These are phyloP conservation scores for Bipolaris victoriae DNA, from an alignment of 2,329 filamentous ascomycete species.

Conservation along the genomic window DNA sequence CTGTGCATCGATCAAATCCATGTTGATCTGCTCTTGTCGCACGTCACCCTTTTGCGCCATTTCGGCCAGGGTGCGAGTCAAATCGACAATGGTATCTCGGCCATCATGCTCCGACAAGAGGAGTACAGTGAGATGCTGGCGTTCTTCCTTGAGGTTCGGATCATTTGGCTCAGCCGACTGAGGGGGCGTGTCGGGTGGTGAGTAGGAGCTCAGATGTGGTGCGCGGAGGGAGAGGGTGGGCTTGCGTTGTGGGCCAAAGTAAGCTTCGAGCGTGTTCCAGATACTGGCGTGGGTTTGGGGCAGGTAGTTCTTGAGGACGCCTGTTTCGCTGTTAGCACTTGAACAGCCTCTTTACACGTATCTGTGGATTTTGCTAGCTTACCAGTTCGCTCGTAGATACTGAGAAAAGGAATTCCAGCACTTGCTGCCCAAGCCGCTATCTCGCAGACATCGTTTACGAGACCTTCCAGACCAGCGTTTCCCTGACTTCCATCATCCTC, in stretches of 20 bases:
- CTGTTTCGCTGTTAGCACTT: constrained; percentile 54
- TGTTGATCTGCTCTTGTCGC: constrained; percentile 78
- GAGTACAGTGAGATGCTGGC: constrained; percentile 66
- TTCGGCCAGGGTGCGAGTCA: constrained; percentile 90
- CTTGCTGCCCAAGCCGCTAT: constrained; percentile 92
- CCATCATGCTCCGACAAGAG: constrained; percentile 89
- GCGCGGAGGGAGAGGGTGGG: constrained; percentile 74
- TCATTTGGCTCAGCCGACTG: constrained; percentile 44
- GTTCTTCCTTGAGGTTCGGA: constrained; percentile 39
- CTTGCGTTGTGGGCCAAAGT: constrained; percentile 76
- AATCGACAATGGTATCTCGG: constrained; percentile 89
- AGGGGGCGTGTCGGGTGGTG: constrained; percentile 51
- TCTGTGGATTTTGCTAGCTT: constrained; percentile 34
- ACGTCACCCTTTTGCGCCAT: constrained; percentile 94
- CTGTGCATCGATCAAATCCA: constrained; percentile 87
- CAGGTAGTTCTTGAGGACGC: constrained; percentile 86
- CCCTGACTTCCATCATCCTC: constrained; percentile 65
- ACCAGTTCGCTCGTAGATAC: constrained; percentile 93
- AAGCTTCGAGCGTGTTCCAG: constrained; percentile 78
- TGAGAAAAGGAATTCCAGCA: constrained; percentile 84
- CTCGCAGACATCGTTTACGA: constrained; percentile 91
- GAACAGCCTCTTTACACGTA: not conserved
- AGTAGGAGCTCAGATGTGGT: constrained; percentile 70
- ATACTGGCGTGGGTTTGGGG: constrained; percentile 83
- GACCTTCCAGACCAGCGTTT: constrained; percentile 75